Conservation (phyloP, 306 rosid species). For the Astragalus membranaceus region DNA sequence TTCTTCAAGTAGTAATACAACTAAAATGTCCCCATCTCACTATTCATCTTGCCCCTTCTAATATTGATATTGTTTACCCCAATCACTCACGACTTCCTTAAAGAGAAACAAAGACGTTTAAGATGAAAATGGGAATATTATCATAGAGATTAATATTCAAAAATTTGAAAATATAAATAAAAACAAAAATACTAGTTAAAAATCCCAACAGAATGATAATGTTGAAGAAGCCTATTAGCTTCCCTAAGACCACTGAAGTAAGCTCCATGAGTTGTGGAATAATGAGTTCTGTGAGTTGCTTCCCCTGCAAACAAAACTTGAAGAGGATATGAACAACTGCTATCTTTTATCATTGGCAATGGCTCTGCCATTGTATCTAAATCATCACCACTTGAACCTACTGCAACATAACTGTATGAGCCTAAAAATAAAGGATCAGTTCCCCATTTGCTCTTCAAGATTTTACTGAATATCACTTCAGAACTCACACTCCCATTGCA, state of each 20-base stretch:
- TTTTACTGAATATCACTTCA: constrained; percentile 44
- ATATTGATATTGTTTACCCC: constrained; percentile 20
- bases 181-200: constrained; percentile 18
- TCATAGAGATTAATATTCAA: constrained; percentile 44
- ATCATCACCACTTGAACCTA: constrained; percentile 88
- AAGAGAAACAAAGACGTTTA: constrained; percentile 40
- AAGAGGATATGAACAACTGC: constrained; percentile 42
- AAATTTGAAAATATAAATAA: not conserved
- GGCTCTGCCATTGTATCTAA: constrained; percentile 87
- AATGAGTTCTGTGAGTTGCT: constrained; percentile 96
- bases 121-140: constrained; percentile 46
- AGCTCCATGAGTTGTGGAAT: constrained; percentile 99
- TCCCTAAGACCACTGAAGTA: constrained; percentile 96
- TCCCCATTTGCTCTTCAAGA: constrained; percentile 76
- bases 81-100: constrained; percentile 32
- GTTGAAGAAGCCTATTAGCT: constrained; percentile 88
- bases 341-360: constrained; percentile 38
- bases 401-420: constrained; percentile 77
- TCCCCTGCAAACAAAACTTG: constrained; percentile 96
- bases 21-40: constrained; percentile 40
- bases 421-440: constrained; percentile 83
- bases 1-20: constrained; percentile 48
- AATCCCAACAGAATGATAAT: constrained; percentile 68
- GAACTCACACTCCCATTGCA: constrained; percentile 40
- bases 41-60: constrained; percentile 35